Percentiles rank a stretch among this genome's conserved stretches.
Evolutionary conservation across 371 early-diverging fungal species (phyloP).

Genomic region (Lichtheimia hyalospora): DNA sequence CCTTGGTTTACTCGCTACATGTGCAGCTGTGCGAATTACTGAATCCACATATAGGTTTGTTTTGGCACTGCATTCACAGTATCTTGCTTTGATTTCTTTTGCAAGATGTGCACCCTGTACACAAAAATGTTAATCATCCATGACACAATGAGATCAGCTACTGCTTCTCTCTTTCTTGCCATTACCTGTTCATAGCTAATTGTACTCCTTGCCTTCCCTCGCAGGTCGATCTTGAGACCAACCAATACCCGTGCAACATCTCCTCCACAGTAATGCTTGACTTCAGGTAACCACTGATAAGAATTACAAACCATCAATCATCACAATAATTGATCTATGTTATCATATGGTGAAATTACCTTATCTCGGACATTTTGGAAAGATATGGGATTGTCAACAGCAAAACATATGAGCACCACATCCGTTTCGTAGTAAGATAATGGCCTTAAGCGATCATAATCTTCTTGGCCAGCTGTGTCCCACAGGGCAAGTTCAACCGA

Average conservation of each 20-base stretch:
- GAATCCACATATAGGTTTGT: constrained; percentile 78
- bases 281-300: constrained; percentile 64
- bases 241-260: constrained; percentile 64
- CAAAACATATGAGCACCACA: constrained; percentile 87
- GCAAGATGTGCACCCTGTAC: constrained; percentile 64
- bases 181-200: constrained; percentile 29
- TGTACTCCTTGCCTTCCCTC: constrained; percentile 12
- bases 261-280: constrained; percentile 60
- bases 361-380: constrained; percentile 83
- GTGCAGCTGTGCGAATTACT: constrained; percentile 59
- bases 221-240: constrained; percentile 69
- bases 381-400: constrained; percentile 72
- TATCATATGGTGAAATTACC: constrained; percentile 33
- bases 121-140: not conserved
- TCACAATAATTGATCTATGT: not conserved
- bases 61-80: constrained; percentile 85
- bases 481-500: constrained; percentile 84
- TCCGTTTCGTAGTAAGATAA: constrained; percentile 89
- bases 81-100: constrained; percentile 76
- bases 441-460: constrained; percentile 81
- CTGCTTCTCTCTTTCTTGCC: not conserved
- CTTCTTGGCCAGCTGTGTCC: constrained; percentile 94
- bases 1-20: constrained; percentile 25
- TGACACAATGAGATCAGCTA: not conserved
- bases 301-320: not conserved